A percentile compares a stretch with the other conserved stretches of the same genome.
phyloP scores from a whole-genome alignment of 495 filamentous ascomycete species.

The Neurospora sp. region DNA sequence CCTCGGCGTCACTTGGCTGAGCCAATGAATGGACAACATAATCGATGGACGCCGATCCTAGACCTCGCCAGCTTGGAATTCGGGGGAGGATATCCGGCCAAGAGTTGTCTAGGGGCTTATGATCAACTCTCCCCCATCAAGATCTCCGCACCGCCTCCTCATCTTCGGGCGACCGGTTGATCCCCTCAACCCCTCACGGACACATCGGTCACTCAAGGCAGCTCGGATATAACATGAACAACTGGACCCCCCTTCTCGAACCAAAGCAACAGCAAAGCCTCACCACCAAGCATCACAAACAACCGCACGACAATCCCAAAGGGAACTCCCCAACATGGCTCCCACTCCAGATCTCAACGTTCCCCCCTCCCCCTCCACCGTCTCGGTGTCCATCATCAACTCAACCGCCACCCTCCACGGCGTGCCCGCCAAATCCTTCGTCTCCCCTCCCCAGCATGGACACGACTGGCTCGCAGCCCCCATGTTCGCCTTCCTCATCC shows the following conservation, averaged over 20 bases:
- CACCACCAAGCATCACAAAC: not conserved
- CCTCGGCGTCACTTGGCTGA: not conserved
- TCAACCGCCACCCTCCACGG: slow-evolving; percentile 31
- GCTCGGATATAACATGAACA: not conserved
- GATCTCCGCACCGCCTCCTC: not conserved
- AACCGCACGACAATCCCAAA: not conserved
- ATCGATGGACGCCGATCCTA: not conserved
- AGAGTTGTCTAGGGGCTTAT: not conserved
- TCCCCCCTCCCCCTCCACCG: slow-evolving; percentile 34
- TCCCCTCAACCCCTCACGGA: not conserved
- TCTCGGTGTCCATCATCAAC: slow-evolving; percentile 48
- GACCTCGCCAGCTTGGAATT: not conserved
- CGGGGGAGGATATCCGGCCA: not conserved
- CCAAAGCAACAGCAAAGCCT: not conserved
- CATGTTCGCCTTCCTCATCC: slow-evolving; percentile 45
- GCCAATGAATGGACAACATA: not conserved
- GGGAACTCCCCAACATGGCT: not conserved
- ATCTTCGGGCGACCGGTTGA: not conserved
- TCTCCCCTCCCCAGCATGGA: slow-evolving; percentile 35
- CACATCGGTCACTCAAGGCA: not conserved
- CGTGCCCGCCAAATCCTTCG: slow-evolving; percentile 20
- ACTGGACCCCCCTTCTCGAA: not conserved
- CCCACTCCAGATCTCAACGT: slow-evolving; percentile 33
- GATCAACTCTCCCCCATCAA: not conserved
- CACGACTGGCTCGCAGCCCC: slow-evolving; percentile 32